Percentiles rank a stretch among this genome's conserved stretches.
phyloP scores from a whole-genome alignment of 306 rosid genomes.

The Spatholobus suberectus region DNA sequence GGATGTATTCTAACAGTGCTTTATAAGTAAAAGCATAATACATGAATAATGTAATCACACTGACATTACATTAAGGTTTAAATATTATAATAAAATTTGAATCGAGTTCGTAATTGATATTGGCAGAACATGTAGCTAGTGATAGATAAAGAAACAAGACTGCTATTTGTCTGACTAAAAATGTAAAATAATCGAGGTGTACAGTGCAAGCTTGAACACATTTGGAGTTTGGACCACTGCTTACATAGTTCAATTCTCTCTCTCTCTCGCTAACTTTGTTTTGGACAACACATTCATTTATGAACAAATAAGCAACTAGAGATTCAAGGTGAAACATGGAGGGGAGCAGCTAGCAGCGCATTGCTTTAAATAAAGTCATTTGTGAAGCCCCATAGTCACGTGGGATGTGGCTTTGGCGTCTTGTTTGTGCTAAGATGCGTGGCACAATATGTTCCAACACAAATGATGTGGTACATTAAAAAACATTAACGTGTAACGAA shows the following conservation, averaged over 20 bases:
- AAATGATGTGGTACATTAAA: neutral
- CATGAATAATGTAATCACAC: neutral
- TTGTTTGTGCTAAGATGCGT: constrained; percentile 1
- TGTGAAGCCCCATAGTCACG: constrained; percentile 19
- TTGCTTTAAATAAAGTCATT: constrained; percentile 38
- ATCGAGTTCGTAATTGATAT: neutral
- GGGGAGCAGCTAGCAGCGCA: neutral
- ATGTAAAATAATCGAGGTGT: too few species aligned
- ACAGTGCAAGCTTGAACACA: too few species aligned
- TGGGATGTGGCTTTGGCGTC: constrained; percentile 29
- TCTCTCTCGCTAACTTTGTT: too few species aligned
- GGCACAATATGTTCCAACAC: constrained; percentile 17
- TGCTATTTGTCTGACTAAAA: neutral
- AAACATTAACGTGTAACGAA: too few species aligned
- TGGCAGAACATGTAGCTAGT: neutral
- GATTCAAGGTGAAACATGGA: neutral
- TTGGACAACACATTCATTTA: neutral
- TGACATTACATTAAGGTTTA: neutral
- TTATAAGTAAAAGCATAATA: neutral
- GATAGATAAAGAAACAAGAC: neutral
- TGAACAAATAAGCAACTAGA: neutral
- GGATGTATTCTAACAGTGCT: neutral
- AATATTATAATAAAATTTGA: neutral
- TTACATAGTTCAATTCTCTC: too few species aligned
- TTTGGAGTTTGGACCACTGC: too few species aligned